These are phyloP conservation scores for Ophiostoma australiae DNA, from an alignment of 2,329 filamentous ascomycete genomes.

Conservation along the genomic window DNA sequence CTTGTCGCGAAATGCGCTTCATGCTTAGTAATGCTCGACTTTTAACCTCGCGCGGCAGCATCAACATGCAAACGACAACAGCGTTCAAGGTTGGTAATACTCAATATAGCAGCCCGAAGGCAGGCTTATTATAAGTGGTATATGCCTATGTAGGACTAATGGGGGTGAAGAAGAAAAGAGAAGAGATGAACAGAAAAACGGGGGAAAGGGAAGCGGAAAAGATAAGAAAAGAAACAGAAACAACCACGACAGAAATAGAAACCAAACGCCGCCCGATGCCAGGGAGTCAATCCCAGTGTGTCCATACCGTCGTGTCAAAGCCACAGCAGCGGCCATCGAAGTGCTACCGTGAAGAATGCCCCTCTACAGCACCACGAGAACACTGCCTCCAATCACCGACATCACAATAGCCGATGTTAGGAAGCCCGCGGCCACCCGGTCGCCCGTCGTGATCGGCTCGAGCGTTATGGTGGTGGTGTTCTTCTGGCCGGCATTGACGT, in stretches of 20 bases:
- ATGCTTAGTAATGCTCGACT: neutral
- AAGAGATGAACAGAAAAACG: neutral
- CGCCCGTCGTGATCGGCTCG: constrained; percentile 44
- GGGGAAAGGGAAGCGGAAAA: neutral
- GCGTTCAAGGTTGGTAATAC: neutral
- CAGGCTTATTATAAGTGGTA: constrained; percentile 5
- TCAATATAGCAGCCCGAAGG: neutral
- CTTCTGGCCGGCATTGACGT: constrained; percentile 43
- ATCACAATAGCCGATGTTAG: constrained; percentile 48
- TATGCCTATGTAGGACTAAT: neutral
- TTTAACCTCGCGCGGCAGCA: neutral
- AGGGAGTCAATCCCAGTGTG: neutral
- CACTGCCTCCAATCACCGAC: constrained; percentile 46
- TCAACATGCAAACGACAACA: neutral
- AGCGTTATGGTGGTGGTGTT: constrained; percentile 30
- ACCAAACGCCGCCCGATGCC: constrained; percentile 5
- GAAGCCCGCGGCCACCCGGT: constrained; percentile 53
- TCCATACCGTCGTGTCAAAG: neutral
- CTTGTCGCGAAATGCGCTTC: neutral
- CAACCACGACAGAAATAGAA: neutral
- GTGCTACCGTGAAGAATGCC: neutral
- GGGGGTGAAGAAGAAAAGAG: neutral
- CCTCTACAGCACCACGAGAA: constrained; percentile 44
- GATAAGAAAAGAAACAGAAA: neutral
- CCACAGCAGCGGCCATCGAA: neutral